A percentile compares a stretch with the other conserved stretches of the same genome.
Evolutionary conservation across 2,329 filamentous ascomycete genomes (phyloP).

Genomic region (Sporothrix pallida): DNA sequence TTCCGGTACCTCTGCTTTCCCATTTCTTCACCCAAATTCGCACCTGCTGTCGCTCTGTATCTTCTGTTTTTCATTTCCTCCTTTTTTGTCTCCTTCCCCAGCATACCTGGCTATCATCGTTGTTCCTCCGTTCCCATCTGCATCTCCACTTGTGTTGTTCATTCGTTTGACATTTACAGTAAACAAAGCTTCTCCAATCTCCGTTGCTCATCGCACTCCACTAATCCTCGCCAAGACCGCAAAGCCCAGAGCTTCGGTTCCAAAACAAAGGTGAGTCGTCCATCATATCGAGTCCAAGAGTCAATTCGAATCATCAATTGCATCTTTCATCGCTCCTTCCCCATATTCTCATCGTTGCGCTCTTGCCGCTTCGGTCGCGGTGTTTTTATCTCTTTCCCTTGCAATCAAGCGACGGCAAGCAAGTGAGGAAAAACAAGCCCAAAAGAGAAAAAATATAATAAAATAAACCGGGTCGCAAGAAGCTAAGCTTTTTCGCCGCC

Average conservation of each 20-base stretch:
- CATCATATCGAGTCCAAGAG: neutral
- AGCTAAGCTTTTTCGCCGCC: conserved; percentile 37
- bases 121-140: neutral
- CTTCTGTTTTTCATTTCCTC: neutral
- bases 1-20: conserved; percentile 8
- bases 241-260: conserved; percentile 25
- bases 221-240: conserved; percentile 31
- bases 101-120: too few relatives aligned
- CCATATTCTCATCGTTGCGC: neutral
- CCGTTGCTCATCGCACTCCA: conserved; percentile 26
- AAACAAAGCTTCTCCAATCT: conserved; percentile 30
- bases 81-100: neutral
- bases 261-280: conserved; percentile 8
- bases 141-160: conserved; percentile 33
- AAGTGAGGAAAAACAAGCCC: neutral
- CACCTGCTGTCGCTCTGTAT: too few relatives aligned
- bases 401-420: conserved; percentile 27
- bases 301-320: conserved; percentile 10
- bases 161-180: conserved; percentile 6
- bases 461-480: conserved; percentile 29
- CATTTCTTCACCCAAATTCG: neutral
- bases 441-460: conserved; percentile 22
- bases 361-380: conserved; percentile 4
- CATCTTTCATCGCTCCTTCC: conserved; percentile 8
- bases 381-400: conserved; percentile 15